A percentile compares a stretch with the other conserved stretches of the same genome.
phyloP scores from a whole-genome alignment of 441 rosid species.

The Adansonia madagascariensis region DNA sequence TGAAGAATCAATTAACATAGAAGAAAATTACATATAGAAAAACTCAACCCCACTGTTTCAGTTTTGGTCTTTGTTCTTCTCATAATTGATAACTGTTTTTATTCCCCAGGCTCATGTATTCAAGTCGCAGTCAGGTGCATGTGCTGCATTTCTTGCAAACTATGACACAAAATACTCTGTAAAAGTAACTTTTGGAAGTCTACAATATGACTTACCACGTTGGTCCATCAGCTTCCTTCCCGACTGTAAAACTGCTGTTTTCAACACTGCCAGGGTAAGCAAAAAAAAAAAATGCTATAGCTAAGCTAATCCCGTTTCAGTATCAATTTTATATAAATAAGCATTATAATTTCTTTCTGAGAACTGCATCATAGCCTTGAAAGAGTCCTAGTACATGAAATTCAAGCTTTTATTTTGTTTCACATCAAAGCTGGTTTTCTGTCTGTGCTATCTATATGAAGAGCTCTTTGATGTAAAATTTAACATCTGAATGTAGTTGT shows the following conservation, averaged over 20 bases:
- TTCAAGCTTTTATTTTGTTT: background rate
- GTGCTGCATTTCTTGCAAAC: slow-evolving; percentile 68
- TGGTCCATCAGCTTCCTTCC: slow-evolving; percentile 69
- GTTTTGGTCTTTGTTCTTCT: slow-evolving; percentile 9
- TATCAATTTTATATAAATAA: background rate
- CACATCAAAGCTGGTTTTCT: slow-evolving; percentile 12
- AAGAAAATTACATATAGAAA: background rate
- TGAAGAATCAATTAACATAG: too few species aligned
- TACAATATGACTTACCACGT: slow-evolving; percentile 49
- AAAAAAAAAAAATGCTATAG: background rate
- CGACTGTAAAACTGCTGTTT: slow-evolving; percentile 59
- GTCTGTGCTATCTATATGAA: background rate
- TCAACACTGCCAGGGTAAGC: slow-evolving; percentile 55
- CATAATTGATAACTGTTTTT: background rate
- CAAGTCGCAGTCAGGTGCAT: slow-evolving; percentile 40
- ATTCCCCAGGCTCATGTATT: slow-evolving; percentile 49
- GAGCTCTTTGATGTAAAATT: background rate
- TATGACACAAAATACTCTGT: slow-evolving; percentile 35
- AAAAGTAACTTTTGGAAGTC: slow-evolving; percentile 44
- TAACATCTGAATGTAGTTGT: slow-evolving; percentile 19
- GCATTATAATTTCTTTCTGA: background rate
- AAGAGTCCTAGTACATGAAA: background rate
- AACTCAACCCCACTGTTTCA: background rate
- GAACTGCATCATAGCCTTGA: background rate
- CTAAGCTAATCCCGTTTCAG: background rate